phyloP scores from a whole-genome alignment of 805 yeast genomes.

The Diddensiella transvaalensis region DNA sequence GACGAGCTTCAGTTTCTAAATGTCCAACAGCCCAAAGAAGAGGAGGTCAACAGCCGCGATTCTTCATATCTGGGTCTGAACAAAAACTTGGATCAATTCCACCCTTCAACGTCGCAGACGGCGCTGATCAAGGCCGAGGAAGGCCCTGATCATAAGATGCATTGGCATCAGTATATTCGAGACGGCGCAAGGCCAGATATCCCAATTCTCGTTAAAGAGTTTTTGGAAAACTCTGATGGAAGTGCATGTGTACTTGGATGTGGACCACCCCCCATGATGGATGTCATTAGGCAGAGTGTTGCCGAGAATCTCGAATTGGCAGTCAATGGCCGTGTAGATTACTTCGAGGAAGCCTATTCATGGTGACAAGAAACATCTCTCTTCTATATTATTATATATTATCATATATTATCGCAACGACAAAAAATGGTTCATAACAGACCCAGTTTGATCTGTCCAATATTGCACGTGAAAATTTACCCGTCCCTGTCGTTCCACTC shows the following conservation, averaged over 20 bases:
- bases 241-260: slow-evolving; percentile 54
- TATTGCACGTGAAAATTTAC: slow-evolving; percentile 10
- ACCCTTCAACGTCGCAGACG: not conserved
- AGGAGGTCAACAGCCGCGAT: too few relatives aligned
- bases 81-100: not conserved
- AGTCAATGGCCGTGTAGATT: slow-evolving; percentile 53
- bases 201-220: slow-evolving; percentile 37
- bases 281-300: slow-evolving; percentile 50
- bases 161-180: slow-evolving; percentile 12
- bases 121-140: not conserved
- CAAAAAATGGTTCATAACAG: too few relatives aligned
- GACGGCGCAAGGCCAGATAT: slow-evolving; percentile 43
- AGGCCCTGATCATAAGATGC: not conserved
- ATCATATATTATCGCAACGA: too few relatives aligned
- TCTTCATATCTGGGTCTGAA: not conserved
- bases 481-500: slow-evolving; percentile 2
- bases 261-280: slow-evolving; percentile 61
- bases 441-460: too few relatives aligned
- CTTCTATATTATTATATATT: too few relatives aligned
- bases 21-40: not conserved
- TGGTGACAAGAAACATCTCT: slow-evolving; percentile 53
- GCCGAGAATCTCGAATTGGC: slow-evolving; percentile 40
- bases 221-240: slow-evolving; percentile 38
- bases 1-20: not conserved
- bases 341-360: slow-evolving; percentile 68